A percentile compares a stretch with the other conserved stretches of the same genome.
Evolutionary conservation across 371 early-diverging fungal genomes (phyloP).

Genomic region (Catenaria anguillulae): DNA sequence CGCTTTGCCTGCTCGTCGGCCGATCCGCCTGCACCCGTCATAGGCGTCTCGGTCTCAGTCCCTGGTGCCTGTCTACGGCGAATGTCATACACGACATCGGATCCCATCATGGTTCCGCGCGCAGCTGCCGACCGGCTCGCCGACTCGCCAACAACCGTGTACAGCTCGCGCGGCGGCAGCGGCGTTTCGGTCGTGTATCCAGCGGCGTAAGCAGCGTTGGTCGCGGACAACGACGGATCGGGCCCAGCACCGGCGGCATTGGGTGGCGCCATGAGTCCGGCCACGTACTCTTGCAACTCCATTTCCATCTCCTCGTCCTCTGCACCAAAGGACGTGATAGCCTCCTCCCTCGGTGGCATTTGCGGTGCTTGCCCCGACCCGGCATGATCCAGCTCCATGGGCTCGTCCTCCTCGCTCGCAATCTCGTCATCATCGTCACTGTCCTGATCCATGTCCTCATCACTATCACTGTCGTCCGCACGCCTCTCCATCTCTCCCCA

Average conservation of each 20-base stretch:
- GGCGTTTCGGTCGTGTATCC: background rate
- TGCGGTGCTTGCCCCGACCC: no score
- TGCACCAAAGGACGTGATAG: no score
- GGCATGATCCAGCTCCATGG: slow-evolving; percentile 21
- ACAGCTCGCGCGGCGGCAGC: slow-evolving; percentile 1
- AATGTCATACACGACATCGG: background rate
- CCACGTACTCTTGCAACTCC: background rate
- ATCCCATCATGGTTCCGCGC: background rate
- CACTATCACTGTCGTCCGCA: slow-evolving; percentile 50
- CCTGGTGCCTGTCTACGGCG: background rate
- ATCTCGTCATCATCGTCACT: slow-evolving; percentile 33
- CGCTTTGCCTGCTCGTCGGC: no score
- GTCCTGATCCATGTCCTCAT: slow-evolving; percentile 45
- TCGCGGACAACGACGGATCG: no score
- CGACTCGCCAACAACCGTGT: background rate
- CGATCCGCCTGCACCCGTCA: background rate
- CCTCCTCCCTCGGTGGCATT: no score
- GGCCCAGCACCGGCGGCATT: no score
- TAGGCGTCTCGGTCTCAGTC: background rate
- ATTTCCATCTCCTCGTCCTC: background rate
- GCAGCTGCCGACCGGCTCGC: background rate
- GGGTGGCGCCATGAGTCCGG: background rate
- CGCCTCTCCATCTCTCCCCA: slow-evolving; percentile 70
- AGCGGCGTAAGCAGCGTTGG: no score
- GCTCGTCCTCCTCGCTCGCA: slow-evolving; percentile 31